Percentiles rank a stretch among this genome's conserved stretches.
These are phyloP conservation scores for Aspergillus flavus DNA, from an alignment of 2,329 filamentous ascomycete species.

Conservation along the genomic window DNA sequence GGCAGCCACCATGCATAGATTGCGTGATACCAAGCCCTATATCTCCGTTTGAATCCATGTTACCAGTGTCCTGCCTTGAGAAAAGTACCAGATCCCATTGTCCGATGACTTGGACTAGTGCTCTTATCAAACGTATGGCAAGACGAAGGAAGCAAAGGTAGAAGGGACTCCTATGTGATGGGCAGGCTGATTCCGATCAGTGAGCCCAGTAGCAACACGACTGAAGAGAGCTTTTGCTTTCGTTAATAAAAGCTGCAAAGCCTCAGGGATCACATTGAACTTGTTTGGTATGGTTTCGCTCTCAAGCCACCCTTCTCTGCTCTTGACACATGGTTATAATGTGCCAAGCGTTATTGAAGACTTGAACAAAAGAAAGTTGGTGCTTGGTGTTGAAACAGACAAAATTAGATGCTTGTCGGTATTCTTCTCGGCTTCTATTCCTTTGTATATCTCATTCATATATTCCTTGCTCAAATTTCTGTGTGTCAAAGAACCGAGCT, in stretches of 20 bases:
- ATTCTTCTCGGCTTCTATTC: constrained; percentile 2
- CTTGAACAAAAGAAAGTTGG: not conserved
- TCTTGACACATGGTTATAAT: not conserved
- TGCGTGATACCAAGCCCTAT: constrained; percentile 27
- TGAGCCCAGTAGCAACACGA: not conserved
- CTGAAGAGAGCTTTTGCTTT: not conserved
- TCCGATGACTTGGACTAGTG: not conserved
- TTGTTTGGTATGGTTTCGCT: not conserved
- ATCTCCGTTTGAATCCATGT: not conserved
- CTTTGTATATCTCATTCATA: constrained; percentile 42
- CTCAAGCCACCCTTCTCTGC: not conserved
- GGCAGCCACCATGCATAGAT: constrained; percentile 25
- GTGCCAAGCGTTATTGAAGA: not conserved
- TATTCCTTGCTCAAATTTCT: constrained; percentile 75
- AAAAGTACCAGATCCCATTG: constrained; percentile 20
- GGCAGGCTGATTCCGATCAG: not conserved
- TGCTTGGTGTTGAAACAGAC: not conserved
- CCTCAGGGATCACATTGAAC: not conserved
- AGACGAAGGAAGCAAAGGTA: not conserved
- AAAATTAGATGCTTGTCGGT: not conserved
- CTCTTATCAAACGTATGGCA: not conserved
- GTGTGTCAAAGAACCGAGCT: constrained; percentile 79
- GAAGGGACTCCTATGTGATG: not conserved
- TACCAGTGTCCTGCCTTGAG: too few relatives aligned
- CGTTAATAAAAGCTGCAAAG: not conserved